phyloP scores from a whole-genome alignment of 768 basidiomycete genomes.

The Leucogyrophana mollusca region DNA sequence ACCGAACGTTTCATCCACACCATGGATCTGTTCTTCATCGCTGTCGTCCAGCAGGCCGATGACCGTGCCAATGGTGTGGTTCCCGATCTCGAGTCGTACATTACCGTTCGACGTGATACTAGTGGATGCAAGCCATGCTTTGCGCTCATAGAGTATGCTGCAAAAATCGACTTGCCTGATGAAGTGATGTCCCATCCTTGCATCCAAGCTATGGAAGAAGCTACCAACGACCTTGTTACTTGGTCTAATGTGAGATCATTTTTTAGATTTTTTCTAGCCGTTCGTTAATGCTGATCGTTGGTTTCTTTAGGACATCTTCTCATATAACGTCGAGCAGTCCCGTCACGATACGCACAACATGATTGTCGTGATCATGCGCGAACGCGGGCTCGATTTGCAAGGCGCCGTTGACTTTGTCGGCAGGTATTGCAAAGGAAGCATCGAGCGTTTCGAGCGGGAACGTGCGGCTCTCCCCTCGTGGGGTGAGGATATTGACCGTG shows the following conservation, averaged over 20 bases:
- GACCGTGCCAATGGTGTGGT: conserved; percentile 37
- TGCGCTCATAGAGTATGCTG: conserved; percentile 54
- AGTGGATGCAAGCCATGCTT: conserved; percentile 52
- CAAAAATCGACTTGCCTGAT: conserved; percentile 50
- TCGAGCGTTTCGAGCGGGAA: conserved; percentile 51
- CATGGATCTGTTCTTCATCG: conserved; percentile 40
- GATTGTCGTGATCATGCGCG: conserved; percentile 66
- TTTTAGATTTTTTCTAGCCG: not conserved
- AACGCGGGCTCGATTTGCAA: conserved; percentile 57
- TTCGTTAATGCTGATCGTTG: conserved; percentile 2
- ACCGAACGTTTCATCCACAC: conserved; percentile 39
- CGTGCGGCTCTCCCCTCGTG: conserved; percentile 55
- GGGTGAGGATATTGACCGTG: conserved; percentile 56
- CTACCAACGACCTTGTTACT: conserved; percentile 51
- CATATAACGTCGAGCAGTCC: conserved; percentile 74
- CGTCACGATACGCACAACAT: conserved; percentile 71
- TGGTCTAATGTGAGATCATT: conserved; percentile 40
- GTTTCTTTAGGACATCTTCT: conserved; percentile 61
- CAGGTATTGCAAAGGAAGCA: conserved; percentile 53
- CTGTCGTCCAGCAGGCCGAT: conserved; percentile 42
- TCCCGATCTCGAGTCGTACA: conserved; percentile 52
- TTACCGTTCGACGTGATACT: conserved; percentile 51
- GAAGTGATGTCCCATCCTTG: conserved; percentile 51
- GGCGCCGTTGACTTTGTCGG: conserved; percentile 65
- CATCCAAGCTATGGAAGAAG: conserved; percentile 43